Conservation (phyloP, 164 flowering plant species). For the Amborella trichopoda region DNA sequence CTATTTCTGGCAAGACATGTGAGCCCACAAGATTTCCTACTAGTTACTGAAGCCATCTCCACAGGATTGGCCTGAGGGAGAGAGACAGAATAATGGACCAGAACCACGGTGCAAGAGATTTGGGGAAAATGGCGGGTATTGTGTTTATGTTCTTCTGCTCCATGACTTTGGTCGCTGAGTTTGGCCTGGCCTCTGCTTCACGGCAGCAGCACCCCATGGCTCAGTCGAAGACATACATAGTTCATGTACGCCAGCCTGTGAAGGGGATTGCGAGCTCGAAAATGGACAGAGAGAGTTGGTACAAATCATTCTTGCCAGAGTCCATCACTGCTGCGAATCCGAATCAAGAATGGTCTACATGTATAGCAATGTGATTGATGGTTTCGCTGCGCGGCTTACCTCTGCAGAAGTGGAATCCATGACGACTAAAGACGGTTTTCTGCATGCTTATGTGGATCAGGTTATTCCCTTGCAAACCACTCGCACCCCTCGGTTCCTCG, state of each 20-base stretch:
- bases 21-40: no score
- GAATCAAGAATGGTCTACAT: constrained; percentile 9
- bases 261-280: background rate
- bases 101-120: no score
- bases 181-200: no score
- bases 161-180: no score
- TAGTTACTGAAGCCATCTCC: no score
- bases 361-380: constrained; percentile 12
- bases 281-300: constrained; percentile 16
- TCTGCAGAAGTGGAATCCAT: constrained; percentile 6
- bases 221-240: constrained; percentile 5
- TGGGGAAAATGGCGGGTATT: no score
- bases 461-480: constrained; percentile 3
- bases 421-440: constrained; percentile 6
- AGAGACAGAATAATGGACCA: no score
- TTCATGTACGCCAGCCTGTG: constrained; percentile 7
- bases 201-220: constrained; percentile 1
- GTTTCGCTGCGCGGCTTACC: constrained; percentile 15
- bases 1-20: no score
- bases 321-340: background rate
- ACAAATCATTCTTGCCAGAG: constrained; percentile 23
- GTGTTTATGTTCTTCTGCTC: no score
- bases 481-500: background rate
- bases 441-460: constrained; percentile 2
- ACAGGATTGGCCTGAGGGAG: no score